Evolutionary conservation across 305 asterid genomes (phyloP).

Genomic region (Striga hermonthica): DNA sequence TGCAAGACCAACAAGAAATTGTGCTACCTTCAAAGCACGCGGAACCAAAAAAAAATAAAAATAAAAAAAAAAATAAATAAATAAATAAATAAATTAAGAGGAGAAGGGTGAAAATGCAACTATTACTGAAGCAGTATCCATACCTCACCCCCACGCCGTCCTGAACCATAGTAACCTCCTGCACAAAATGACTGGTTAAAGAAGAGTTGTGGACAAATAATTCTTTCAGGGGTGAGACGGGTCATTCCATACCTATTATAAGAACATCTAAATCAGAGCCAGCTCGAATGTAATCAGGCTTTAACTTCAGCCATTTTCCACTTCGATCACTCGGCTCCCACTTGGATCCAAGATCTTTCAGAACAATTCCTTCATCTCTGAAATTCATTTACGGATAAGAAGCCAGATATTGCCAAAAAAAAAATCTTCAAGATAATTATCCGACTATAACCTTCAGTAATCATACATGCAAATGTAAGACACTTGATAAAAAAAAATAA

Average conservation of each 20-base stretch:
- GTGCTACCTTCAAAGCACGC: constrained; percentile 63
- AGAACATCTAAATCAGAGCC: constrained; percentile 91
- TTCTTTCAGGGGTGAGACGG: constrained; percentile 11
- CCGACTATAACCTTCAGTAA: background rate
- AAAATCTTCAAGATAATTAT: constrained; percentile 25
- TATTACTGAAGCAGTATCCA: constrained; percentile 30
- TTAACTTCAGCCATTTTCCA: constrained; percentile 94
- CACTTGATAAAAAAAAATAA: constrained; percentile 23
- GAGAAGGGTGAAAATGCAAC: constrained; percentile 25
- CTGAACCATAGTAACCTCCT: constrained; percentile 99
- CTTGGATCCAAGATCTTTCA: constrained; percentile 87
- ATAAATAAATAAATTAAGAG: too few relatives aligned
- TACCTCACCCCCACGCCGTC: constrained; percentile 98
- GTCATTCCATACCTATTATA: constrained; percentile 61
- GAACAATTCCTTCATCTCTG: constrained; percentile 90
- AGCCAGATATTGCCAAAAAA: constrained; percentile 30
- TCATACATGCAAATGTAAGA: constrained; percentile 11
- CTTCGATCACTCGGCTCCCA: constrained; percentile 99
- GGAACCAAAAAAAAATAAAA: too few relatives aligned
- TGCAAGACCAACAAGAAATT: constrained; percentile 90
- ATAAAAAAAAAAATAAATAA: too few relatives aligned
- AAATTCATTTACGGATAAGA: constrained; percentile 29
- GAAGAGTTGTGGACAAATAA: constrained; percentile 24
- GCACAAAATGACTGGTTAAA: constrained; percentile 32
- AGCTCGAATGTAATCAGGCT: constrained; percentile 93